These are phyloP conservation scores for Ogataea nonfermentans DNA, from an alignment of 805 yeast genomes.

Conservation along the genomic window DNA sequence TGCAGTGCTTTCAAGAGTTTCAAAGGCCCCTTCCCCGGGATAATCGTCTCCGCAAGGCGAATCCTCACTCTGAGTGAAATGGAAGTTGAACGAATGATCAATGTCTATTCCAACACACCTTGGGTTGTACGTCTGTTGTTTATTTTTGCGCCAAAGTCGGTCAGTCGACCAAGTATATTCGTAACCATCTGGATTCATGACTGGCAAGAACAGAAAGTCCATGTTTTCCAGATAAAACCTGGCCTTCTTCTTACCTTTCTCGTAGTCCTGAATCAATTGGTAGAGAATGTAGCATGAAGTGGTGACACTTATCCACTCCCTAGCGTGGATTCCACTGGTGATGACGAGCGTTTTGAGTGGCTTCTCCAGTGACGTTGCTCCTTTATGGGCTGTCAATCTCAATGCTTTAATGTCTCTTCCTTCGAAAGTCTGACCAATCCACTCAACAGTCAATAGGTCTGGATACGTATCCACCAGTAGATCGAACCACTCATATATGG, in stretches of 20 bases:
- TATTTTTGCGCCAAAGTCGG: slow-evolving; percentile 84
- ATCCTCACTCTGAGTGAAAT: slow-evolving; percentile 60
- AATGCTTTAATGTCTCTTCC: slow-evolving; percentile 68
- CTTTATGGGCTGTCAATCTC: slow-evolving; percentile 52
- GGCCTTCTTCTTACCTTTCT: slow-evolving; percentile 38
- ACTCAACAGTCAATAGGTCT: slow-evolving; percentile 56
- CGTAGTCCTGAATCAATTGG: slow-evolving; percentile 47
- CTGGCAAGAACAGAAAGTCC: slow-evolving; percentile 78
- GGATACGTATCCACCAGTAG: slow-evolving; percentile 61
- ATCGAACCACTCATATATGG: slow-evolving; percentile 73
- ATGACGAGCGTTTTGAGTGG: slow-evolving; percentile 63
- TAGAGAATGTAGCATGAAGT: slow-evolving; percentile 59
- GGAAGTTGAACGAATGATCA: slow-evolving; percentile 78
- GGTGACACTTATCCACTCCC: slow-evolving; percentile 85
- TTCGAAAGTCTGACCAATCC: slow-evolving; percentile 74
- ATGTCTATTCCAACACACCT: slow-evolving; percentile 81
- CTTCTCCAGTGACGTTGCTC: slow-evolving; percentile 19
- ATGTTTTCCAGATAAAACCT: slow-evolving; percentile 50
- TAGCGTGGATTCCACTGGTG: slow-evolving; percentile 83
- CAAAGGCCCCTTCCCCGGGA: slow-evolving; percentile 72
- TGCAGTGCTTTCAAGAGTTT: slow-evolving; percentile 54
- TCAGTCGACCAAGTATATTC: slow-evolving; percentile 77
- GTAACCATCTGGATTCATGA: slow-evolving; percentile 90
- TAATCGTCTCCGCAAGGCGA: slow-evolving; percentile 83
- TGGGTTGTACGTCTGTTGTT: slow-evolving; percentile 69